A percentile compares a stretch with the other conserved stretches of the same genome.
Conservation (phyloP, 2,329 filamentous ascomycete genomes). For the Westerdykella ornata region DNA sequence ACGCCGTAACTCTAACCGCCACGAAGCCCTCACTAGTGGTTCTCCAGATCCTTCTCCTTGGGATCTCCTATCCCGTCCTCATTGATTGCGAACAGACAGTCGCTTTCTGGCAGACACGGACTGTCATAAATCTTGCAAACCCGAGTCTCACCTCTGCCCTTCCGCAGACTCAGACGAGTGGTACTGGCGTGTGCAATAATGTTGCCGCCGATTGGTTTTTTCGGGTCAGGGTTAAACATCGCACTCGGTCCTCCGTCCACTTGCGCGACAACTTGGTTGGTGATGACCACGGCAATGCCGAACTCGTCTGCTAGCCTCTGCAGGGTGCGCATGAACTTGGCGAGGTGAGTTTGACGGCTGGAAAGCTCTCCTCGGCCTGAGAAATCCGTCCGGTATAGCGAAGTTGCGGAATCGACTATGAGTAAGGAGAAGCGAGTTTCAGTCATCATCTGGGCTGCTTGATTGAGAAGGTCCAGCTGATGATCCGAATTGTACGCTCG, state of each 20-base stretch:
- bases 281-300: slow-evolving; percentile 96
- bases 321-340: slow-evolving; percentile 80
- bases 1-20: neutral
- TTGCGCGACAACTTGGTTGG: slow-evolving; percentile 96
- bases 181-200: slow-evolving; percentile 98
- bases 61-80: slow-evolving; percentile 97
- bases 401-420: slow-evolving; percentile 91
- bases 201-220: slow-evolving; percentile 98
- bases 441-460: slow-evolving; percentile 98
- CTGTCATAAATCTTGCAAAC: slow-evolving; percentile 99
- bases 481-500: slow-evolving; percentile 98
- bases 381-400: slow-evolving; percentile 94
- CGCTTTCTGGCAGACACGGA: slow-evolving; percentile 90
- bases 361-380: slow-evolving; percentile 93
- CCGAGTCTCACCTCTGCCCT: slow-evolving; percentile 88
- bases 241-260: slow-evolving; percentile 92
- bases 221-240: slow-evolving; percentile 99
- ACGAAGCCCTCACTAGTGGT: slow-evolving; percentile 48
- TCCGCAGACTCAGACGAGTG: slow-evolving; percentile 88
- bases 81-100: slow-evolving; percentile 93
- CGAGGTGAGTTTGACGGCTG: slow-evolving; percentile 81
- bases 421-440: slow-evolving; percentile 95
- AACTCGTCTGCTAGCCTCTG: slow-evolving; percentile 75
- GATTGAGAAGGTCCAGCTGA: slow-evolving; percentile 87
- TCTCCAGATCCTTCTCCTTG: slow-evolving; percentile 89